These are phyloP conservation scores for Euphorbia lathyris DNA, from an alignment of 345 rosid genomes.

Conservation along the genomic window DNA sequence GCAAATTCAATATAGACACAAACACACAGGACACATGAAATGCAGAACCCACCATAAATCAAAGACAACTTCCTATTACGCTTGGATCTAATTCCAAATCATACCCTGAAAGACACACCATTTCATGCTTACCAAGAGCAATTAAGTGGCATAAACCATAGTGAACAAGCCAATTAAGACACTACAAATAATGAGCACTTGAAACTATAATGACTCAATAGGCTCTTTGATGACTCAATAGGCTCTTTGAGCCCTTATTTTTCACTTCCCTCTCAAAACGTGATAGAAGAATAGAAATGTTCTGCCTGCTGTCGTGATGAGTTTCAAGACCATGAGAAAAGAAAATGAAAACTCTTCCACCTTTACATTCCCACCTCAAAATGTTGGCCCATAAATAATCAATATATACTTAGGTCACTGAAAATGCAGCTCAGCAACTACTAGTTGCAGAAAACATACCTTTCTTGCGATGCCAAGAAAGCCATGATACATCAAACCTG, in stretches of 20 bases:
- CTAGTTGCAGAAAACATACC: conserved; percentile 30
- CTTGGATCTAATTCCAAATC: background rate
- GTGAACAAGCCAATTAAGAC: background rate
- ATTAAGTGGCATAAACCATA: background rate
- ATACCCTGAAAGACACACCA: background rate
- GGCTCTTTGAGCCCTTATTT: too few relatives aligned
- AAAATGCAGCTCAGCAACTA: conserved; percentile 13
- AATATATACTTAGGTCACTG: background rate
- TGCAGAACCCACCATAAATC: background rate
- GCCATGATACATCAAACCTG: conserved; percentile 28
- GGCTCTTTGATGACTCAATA: too few relatives aligned
- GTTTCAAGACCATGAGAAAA: background rate
- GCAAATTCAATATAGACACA: background rate
- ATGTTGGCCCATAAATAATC: background rate
- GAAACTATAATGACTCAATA: background rate
- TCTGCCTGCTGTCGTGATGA: background rate
- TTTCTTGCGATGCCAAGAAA: conserved; percentile 16
- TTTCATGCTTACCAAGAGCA: background rate
- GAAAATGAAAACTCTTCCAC: too few relatives aligned
- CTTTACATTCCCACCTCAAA: too few relatives aligned
- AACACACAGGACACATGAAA: background rate
- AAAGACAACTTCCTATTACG: background rate
- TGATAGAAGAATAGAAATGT: background rate
- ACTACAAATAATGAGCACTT: background rate
- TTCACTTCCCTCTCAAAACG: background rate